Evolutionary conservation across 225 moss, liverwort and hornwort species (phyloP).

Genomic region (Ulota crispa): DNA sequence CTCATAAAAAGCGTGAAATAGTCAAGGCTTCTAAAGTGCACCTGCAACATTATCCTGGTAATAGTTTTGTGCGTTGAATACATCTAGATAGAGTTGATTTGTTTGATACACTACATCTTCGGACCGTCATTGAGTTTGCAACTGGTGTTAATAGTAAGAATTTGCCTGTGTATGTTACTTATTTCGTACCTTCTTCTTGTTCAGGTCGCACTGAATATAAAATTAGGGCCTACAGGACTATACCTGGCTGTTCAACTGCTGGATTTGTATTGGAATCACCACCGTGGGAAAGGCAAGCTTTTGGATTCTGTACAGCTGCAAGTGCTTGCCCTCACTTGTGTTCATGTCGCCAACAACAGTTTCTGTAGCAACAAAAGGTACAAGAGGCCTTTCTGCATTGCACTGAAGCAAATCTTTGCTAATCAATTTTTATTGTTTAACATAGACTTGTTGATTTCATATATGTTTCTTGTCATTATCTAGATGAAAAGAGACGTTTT

Average conservation of each 20-base stretch:
- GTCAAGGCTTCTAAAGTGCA: not conserved
- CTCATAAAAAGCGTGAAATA: not conserved
- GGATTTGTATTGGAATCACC: slow-evolving; percentile 77
- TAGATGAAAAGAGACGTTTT: slow-evolving; percentile 2
- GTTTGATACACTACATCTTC: not conserved
- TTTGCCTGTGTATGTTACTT: not conserved
- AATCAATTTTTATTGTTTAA: not conserved
- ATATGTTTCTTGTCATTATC: not conserved
- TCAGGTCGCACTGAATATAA: slow-evolving; percentile 67
- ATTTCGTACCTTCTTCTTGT: slow-evolving; percentile 21
- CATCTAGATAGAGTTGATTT: not conserved
- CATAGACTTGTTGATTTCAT: not conserved
- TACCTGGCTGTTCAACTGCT: slow-evolving; percentile 72
- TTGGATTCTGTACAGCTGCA: slow-evolving; percentile 80
- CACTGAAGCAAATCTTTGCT: slow-evolving; percentile 5
- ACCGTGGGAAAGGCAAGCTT: slow-evolving; percentile 64
- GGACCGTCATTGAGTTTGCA: not conserved
- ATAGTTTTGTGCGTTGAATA: not conserved
- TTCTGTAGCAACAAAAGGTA: slow-evolving; percentile 49
- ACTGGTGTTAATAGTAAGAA: not conserved
- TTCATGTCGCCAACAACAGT: slow-evolving; percentile 73
- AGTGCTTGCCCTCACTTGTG: slow-evolving; percentile 74
- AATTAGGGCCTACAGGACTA: slow-evolving; percentile 66
- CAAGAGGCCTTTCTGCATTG: not conserved
- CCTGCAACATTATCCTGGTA: not conserved